Base-by-base conservation (phyloP, 257 asterid species). In the Solanum paucissectum region DNA sequence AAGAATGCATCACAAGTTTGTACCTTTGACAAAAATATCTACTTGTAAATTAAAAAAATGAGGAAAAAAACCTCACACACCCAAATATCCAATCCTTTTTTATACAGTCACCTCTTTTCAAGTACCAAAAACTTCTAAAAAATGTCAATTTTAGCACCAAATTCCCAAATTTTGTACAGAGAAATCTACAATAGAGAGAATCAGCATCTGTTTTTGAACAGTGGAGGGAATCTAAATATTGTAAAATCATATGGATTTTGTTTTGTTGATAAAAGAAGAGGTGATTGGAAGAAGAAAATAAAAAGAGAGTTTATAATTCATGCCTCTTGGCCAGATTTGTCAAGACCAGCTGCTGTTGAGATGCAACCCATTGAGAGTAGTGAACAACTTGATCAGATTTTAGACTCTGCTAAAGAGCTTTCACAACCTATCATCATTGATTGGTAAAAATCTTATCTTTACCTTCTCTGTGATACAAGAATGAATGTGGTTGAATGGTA, bases 361-460 rank as follows among this genome's bases (percentile, higher is more conserved):
- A 93, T 95, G 98, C 91, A 92, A 89, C 87, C 93, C 38, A 93
- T 95, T 84, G 90, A 74, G 72, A 92, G 91, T 88, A 88, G 40
- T 85, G 94, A 95, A 34, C 94, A 93, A 25, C 91, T 96, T 72
- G 98, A 95, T 88, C 93, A 79, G 93, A 94, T 95, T 91, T 90
- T 96, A 88, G 92, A 86, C 8, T 90, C 86, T 12, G 95, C 99
- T 66, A 89, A 91, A 58, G 89, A 92, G 40, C 91, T 88, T n/a
- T 93, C 97, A 2, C 94, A 93, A 40, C 98, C 99, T 68, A 46
- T 95, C 93, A 87, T 93, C 87, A 93, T 96, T 87, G 98, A 96
- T 86, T 96, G 99, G 98, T 94, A 64, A 33, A 42, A 36, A 9
- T 33, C 69, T 66, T 36, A 60, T 33, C n/a, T 38, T 86, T 46